A percentile compares a stretch with the other conserved stretches of the same genome.
phyloP scores from a whole-genome alignment of 257 asterid genomes.

The Petrea volubilis region DNA sequence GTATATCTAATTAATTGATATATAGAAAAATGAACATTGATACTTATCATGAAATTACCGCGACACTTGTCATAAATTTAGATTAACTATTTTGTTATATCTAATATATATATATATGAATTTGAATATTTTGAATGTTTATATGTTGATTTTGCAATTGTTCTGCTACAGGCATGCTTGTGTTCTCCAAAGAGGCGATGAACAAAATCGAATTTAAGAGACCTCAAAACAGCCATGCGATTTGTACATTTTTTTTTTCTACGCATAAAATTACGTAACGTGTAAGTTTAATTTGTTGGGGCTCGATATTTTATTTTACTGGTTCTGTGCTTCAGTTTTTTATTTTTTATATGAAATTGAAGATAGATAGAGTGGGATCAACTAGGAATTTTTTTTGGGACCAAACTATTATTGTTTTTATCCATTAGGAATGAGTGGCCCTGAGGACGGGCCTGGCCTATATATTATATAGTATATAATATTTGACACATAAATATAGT shows the following conservation, averaged over 20 bases:
- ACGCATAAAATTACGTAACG: neutral
- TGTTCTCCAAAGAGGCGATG: slow-evolving; percentile 75
- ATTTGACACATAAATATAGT: too few species aligned
- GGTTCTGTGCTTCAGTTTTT: neutral
- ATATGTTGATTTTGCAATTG: neutral
- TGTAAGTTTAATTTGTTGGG: neutral
- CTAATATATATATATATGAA: too few species aligned
- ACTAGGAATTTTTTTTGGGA: neutral
- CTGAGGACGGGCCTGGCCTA: neutral
- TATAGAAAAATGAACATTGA: too few species aligned
- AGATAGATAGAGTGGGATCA: neutral
- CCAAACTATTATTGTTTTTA: neutral
- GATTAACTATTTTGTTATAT: too few species aligned
- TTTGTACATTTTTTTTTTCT: slow-evolving; percentile 1
- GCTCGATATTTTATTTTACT: neutral
- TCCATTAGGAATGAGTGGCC: neutral
- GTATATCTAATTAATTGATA: too few species aligned
- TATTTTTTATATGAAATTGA: neutral
- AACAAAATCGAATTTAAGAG: neutral
- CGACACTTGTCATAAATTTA: too few species aligned
- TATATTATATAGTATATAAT: too few species aligned
- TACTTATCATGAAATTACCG: too few species aligned
- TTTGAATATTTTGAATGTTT: neutral
- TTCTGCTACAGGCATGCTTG: slow-evolving; percentile 71
- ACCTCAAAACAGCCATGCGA: neutral